Base-by-base conservation (phyloP, 208 protist genomes). In the Porcisia hertigi region DNA sequence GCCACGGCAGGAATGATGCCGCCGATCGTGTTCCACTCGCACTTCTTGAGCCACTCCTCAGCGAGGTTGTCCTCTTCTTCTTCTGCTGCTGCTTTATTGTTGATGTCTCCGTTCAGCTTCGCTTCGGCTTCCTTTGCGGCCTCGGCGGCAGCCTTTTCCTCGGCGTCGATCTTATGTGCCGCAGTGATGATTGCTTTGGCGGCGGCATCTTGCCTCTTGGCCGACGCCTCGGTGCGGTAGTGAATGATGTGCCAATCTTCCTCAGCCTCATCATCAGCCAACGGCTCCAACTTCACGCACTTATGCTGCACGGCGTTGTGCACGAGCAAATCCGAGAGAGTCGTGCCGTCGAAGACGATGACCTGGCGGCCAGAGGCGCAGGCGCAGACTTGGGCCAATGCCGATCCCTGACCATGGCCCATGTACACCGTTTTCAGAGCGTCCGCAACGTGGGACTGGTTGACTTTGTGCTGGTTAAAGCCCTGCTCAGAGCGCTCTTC, bases 391-490 rank as follows among this genome's bases (percentile, higher is more conserved):
- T 83, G 53, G n/a, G 86, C 86, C 79, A 87, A 79, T 5, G 78
- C 81, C 55, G 82, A 71, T 25, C 86, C 86, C 62, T 82, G 77
- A 70, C 75, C 82, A 80, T 90, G 86, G 62, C 86, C 86, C 16
- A 87, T 62, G 86, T 85, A 90, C 14, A 90, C 52, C 12, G 86
- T 90, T n/a, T 59, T 73, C 73, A 65, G 62, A 69, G 47, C 41
- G 20, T 74, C 75, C n/a, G 77, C 72, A 23, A n/a, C 8, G 18
- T 60, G 52, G 20, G 79, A 71, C 58, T 57, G 62, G 69, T 53
- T 53, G 20, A 86, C 78, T 71, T 82, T 86, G 66, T 62, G 76
- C 41, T 72, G 59, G 73, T 77, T 80, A 71, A 87, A 77, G 70
- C 83, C 83, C 39, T 72, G 49, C 77, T 90, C 86, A 39, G 49